phyloP scores from a whole-genome alignment of 1,139 yeast species.

The Suhomyces taliae region DNA sequence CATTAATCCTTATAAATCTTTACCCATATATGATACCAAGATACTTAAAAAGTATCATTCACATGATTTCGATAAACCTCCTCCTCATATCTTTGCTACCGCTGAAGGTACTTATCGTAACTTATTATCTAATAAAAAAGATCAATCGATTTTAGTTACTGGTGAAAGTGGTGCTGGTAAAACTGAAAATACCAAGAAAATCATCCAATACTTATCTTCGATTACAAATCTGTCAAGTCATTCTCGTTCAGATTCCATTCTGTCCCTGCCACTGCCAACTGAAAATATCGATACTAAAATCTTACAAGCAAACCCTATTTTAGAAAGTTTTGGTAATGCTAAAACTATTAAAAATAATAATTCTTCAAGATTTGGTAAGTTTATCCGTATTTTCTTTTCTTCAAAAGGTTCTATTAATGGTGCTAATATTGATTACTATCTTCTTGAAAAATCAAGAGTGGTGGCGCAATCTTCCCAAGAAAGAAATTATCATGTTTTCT shows the following conservation, averaged over 20 bases:
- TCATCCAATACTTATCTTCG: slow-evolving; percentile 87
- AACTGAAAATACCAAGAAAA: slow-evolving; percentile 95
- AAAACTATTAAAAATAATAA: slow-evolving; percentile 93
- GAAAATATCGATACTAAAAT: slow-evolving; percentile 72
- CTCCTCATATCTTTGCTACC: slow-evolving; percentile 90
- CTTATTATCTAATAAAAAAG: slow-evolving; percentile 64
- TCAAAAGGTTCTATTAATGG: slow-evolving; percentile 69
- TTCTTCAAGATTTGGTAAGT: slow-evolving; percentile 96
- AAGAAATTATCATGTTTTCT: slow-evolving; percentile 90
- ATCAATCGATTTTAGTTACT: slow-evolving; percentile 91
- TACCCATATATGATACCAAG: slow-evolving; percentile 71
- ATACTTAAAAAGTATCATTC: slow-evolving; percentile 54
- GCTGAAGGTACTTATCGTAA: slow-evolving; percentile 87
- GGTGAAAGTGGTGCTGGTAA: slow-evolving; percentile 99
- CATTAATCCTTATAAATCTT: slow-evolving; percentile 80
- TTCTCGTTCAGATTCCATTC: background rate
- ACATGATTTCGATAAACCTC: slow-evolving; percentile 47
- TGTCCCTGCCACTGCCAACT: slow-evolving; percentile 3
- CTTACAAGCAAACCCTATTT: slow-evolving; percentile 89
- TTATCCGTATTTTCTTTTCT: slow-evolving; percentile 81
- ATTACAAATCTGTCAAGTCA: slow-evolving; percentile 41
- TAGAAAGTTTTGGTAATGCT: slow-evolving; percentile 97
- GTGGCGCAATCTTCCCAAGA: slow-evolving; percentile 75
- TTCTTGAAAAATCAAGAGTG: slow-evolving; percentile 91
- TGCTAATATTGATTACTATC: slow-evolving; percentile 92